Conservation (phyloP, 2,329 filamentous ascomycete species). For the Cladosporium sp. region DNA sequence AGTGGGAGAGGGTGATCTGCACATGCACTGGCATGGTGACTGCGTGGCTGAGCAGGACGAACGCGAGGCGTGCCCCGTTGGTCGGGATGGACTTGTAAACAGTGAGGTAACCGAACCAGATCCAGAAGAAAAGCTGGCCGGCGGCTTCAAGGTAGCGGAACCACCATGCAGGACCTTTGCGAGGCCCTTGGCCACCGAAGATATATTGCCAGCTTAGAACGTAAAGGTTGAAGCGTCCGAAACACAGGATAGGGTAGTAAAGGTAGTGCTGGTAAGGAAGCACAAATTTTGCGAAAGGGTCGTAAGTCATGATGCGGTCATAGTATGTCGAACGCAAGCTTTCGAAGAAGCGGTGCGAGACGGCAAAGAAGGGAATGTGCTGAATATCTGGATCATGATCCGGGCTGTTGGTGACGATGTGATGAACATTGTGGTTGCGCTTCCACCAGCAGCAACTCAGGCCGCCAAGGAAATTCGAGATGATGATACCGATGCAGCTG, state of each 20-base stretch:
- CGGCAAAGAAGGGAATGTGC: constrained; percentile 64
- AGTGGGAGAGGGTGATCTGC: constrained; percentile 67
- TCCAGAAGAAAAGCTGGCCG: constrained; percentile 61
- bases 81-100: constrained; percentile 55
- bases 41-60: constrained; percentile 59
- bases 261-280: constrained; percentile 58
- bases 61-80: constrained; percentile 52
- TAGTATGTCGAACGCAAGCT: constrained; percentile 61
- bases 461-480: constrained; percentile 84
- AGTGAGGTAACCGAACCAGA: constrained; percentile 60
- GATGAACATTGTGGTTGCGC: constrained; percentile 89
- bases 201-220: constrained; percentile 61
- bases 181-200: constrained; percentile 48
- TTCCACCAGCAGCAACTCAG: constrained; percentile 97
- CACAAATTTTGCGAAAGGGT: constrained; percentile 53
- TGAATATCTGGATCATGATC: constrained; percentile 95
- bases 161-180: constrained; percentile 60
- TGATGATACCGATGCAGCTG: constrained; percentile 77
- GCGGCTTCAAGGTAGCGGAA: constrained; percentile 59
- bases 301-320: constrained; percentile 58
- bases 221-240: constrained; percentile 69
- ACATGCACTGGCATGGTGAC: constrained; percentile 63
- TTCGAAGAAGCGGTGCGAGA: constrained; percentile 59
- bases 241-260: constrained; percentile 59
- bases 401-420: constrained; percentile 89